Conservation (phyloP, 23 red algal species). For the Gracilaria gracilis region DNA sequence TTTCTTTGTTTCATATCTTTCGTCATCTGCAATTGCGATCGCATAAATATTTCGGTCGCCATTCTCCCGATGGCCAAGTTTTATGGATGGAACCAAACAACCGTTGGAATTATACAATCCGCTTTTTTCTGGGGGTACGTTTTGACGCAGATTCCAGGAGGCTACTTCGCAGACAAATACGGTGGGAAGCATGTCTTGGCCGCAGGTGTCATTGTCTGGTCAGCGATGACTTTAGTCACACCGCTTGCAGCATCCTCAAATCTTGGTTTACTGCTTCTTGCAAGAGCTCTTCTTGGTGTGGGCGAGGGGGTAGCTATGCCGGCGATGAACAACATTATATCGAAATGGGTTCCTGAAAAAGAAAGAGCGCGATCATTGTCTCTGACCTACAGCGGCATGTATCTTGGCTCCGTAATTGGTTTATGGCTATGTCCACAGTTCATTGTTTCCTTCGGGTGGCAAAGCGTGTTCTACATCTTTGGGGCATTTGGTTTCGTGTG, state of each 20-base stretch:
- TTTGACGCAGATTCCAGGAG: conserved; percentile 94
- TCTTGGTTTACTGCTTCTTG: conserved; percentile 74
- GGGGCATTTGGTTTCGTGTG: conserved; percentile 83
- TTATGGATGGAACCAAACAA: conserved; percentile 89
- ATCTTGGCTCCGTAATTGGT: conserved; percentile 88
- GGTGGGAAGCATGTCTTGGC: conserved; percentile 88
- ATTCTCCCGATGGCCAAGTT: conserved; percentile 95
- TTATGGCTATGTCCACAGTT: conserved; percentile 89
- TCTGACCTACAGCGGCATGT: conserved; percentile 97
- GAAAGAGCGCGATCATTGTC: conserved; percentile 93
- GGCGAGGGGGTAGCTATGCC: conserved; percentile 99
- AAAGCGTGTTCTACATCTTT: conserved; percentile 94
- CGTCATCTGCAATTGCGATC: conserved; percentile 95
- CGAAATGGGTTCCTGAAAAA: conserved; percentile 89
- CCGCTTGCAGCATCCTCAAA: conserved; percentile 76
- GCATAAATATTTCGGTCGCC: conserved; percentile 94
- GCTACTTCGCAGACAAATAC: conserved; percentile 90
- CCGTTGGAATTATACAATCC: conserved; percentile 94
- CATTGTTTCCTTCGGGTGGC: conserved; percentile 92
- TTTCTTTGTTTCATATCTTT: conserved; percentile 92
- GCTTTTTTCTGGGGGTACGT: conserved; percentile 97
- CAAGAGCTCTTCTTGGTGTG: conserved; percentile 91
- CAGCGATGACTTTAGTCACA: conserved; percentile 96
- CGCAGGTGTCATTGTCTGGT: conserved; percentile 90
- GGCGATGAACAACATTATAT: conserved; percentile 97